Percentiles rank a stretch among this genome's conserved stretches.
Conservation (phyloP, 2,329 filamentous ascomycete species). For the Paradendryphiella salina region DNA sequence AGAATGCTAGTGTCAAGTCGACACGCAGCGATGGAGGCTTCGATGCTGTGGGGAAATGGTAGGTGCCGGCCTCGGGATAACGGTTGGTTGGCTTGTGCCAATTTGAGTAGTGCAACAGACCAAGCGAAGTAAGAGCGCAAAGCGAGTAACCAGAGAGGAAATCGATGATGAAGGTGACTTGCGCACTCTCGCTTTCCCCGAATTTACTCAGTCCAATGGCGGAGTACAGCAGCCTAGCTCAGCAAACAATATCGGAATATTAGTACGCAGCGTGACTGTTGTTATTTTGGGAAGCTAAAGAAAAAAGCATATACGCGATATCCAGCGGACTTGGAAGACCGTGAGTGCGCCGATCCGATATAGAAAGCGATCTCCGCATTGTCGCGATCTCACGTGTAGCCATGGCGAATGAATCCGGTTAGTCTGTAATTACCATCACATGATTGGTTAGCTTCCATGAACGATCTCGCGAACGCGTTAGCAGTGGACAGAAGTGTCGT, state of each 20-base stretch:
- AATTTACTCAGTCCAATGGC: background rate
- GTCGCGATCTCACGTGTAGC: constrained; percentile 15
- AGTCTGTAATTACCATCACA: background rate
- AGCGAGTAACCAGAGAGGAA: background rate
- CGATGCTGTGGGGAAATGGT: constrained; percentile 13
- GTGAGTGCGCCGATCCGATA: constrained; percentile 5
- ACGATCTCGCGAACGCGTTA: background rate
- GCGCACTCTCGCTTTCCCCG: background rate
- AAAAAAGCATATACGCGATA: constrained; percentile 5
- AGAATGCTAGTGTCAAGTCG: constrained; percentile 1
- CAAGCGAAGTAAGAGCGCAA: background rate
- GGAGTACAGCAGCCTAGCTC: constrained; percentile 3
- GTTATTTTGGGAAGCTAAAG: background rate
- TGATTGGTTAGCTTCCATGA: background rate
- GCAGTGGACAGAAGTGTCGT: background rate
- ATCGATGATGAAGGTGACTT: background rate
- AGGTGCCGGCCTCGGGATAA: constrained; percentile 3
- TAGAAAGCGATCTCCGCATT: constrained; percentile 10
- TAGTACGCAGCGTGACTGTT: constrained; percentile 1
- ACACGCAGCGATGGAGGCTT: constrained; percentile 5
- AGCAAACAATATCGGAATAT: background rate
- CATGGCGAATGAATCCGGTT: constrained; percentile 1
- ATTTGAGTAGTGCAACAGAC: background rate
- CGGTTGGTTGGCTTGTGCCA: background rate
- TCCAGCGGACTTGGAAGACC: background rate